Evolutionary conservation across 192 early-diverging fungal genomes (phyloP), one percentile per base, ranked within the genome.

Genomic region (Backusella psychrophila): DNA sequence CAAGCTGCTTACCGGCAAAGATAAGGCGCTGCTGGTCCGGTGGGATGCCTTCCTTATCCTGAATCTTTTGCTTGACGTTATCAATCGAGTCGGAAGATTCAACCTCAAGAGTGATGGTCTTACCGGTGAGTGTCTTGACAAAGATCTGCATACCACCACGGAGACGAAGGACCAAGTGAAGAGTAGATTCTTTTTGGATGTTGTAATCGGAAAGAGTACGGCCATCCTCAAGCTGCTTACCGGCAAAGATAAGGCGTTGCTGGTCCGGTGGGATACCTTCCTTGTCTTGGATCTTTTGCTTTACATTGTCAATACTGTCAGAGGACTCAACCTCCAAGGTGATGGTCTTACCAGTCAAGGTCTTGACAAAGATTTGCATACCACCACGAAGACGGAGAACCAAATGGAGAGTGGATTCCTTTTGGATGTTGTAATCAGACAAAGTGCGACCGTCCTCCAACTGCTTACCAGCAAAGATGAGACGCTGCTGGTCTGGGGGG

Each of bases 271-370:
- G 93, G 63, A 93, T 94, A 87, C 92, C 95, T 86, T 97, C 95
- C 91, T 97, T 96, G 90, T 97, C 94, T 87, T 96, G 95, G 84
- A 97, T 96, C 91, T 97, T 96, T 74, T 82, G 76, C 88, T 95
- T 94, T 73, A 95, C 91, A 59, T 92, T 89, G 33, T 94, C 93
- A 74, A 95, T 93, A 38, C 81, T 84, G 79, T 94, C 92, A 8
- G 86, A 87, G n/a, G 90, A 92, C 82, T 93, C 91, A 26, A 94
- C 92, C 83, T 94, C 96, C 41, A 98, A 86, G 80, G 96, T 98
- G 85, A 98, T 96, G 81, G 95, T 98, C 90, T 97, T 98, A 78
- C 96, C 96, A 42, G 96, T 98, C 14, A 98, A 86, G 36, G 94
- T 93, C 90, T 96, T 93, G 44, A 93, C 92, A 66, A 93, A 92